Evolutionary conservation across 2,329 filamentous ascomycete species (phyloP), one percentile per base, ranked within the genome.

Genomic region (Fusarium sp.): DNA sequence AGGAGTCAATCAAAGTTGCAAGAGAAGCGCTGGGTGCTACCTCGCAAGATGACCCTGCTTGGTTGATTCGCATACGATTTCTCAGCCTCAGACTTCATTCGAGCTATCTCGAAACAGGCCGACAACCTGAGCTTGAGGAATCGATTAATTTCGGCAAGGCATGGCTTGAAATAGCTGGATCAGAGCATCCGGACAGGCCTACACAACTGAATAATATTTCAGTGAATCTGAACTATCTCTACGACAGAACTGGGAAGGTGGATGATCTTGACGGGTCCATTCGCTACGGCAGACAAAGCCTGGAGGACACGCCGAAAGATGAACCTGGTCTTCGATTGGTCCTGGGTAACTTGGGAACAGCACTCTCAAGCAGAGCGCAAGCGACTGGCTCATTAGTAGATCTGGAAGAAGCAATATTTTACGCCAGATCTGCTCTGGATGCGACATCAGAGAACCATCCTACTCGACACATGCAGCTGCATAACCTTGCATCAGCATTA

Each of bases 381-480:
- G 17, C 15, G 13, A 20, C 27, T 11, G 29, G 53, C 0, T 53
- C 47, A 0, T 6, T 53, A 4, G 10, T 53, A 6, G 37, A 57
- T 5, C 5, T 57, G 0, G 37, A 57, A 4, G 47, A 53, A 15
- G 47, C 47, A n/a, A 18, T 53, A 8, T 23, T 23, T 3, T 31
- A 53, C 5, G 37, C 31, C 2, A 57, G 18, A 14, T 8, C 17
- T 13, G 39, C 47, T 2, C 3, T 57, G 0, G 18, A 53, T 1
- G 10, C 11, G 1, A 25, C 47, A 3, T 17, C 39, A 4, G 4
- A 4, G 17, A 17, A 18, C 5, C 0, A 2, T 1, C 3, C 23
- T 1, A 11, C 18, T 0, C 25, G 37, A 4, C 25, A 53, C 1
- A 11, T 37, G 4, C 54, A 57, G 10, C 13, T 57, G 5, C 31